Evolutionary conservation across 495 filamentous ascomycete species (phyloP).

Genomic region (Xylaria curta): DNA sequence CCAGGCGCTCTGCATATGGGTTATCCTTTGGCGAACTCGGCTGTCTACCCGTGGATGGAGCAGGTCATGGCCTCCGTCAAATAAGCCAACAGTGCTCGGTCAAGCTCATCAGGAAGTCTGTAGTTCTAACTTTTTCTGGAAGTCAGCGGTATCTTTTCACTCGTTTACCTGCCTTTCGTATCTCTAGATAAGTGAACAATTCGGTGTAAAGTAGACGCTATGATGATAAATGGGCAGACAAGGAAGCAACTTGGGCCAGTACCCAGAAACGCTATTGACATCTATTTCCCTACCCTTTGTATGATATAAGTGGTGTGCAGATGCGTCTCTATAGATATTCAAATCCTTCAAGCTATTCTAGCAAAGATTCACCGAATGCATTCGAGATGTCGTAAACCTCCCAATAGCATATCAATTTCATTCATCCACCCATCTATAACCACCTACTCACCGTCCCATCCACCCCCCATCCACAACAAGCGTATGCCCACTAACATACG

Average conservation of each 20-base stretch:
- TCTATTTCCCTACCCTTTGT: not conserved
- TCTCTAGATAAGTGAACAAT: not conserved
- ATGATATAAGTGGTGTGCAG: not conserved
- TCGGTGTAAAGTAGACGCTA: not conserved
- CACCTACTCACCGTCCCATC: constrained; percentile 79
- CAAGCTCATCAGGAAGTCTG: not conserved
- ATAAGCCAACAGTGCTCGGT: not conserved
- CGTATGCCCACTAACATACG: constrained; percentile 82
- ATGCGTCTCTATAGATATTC: not conserved
- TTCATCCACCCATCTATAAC: not conserved
- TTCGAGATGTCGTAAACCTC: not conserved
- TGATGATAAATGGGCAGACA: not conserved
- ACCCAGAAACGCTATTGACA: not conserved
- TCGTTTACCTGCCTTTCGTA: not conserved
- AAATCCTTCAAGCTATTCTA: not conserved
- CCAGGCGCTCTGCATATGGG: constrained; percentile 68
- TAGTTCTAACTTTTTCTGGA: not conserved
- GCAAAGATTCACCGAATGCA: not conserved
- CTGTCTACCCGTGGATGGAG: constrained; percentile 64
- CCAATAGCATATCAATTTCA: not conserved
- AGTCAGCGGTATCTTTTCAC: not conserved
- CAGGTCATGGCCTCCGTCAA: constrained; percentile 45
- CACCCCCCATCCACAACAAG: constrained; percentile 90
- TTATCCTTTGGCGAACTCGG: constrained; percentile 61
- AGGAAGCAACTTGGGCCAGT: not conserved